These are phyloP conservation scores for Ustilago bromivora DNA, from an alignment of 1,284 basidiomycete genomes.

Conservation along the genomic window DNA sequence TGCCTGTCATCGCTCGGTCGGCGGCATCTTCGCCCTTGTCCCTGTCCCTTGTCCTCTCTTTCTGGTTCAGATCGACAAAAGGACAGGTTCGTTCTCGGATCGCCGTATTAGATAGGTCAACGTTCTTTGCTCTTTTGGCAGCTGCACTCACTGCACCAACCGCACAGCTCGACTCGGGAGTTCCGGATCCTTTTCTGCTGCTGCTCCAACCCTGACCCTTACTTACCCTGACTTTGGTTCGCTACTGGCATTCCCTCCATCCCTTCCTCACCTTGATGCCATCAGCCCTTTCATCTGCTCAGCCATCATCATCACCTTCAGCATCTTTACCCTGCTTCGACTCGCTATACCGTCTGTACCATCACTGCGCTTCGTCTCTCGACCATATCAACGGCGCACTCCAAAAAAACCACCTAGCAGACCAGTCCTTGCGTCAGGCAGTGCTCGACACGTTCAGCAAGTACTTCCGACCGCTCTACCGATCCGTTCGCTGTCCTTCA, in stretches of 20 bases:
- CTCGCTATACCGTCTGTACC: constrained; percentile 2
- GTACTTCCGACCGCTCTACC: neutral
- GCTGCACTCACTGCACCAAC: neutral
- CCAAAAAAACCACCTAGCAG: neutral
- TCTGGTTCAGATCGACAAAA: neutral
- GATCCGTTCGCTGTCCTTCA: neutral
- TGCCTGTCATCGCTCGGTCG: constrained; percentile 19
- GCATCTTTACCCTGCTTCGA: neutral
- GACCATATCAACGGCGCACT: neutral
- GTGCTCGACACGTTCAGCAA: neutral
- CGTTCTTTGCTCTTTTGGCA: constrained; percentile 2
- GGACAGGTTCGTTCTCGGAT: constrained; percentile 8
- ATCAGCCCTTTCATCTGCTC: neutral
- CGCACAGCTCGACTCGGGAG: constrained; percentile 26
- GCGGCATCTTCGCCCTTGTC: constrained; percentile 23
- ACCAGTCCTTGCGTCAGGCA: neutral
- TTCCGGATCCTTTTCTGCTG: constrained; percentile 36
- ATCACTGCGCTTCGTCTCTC: neutral
- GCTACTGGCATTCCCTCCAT: neutral
- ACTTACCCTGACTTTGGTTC: neutral
- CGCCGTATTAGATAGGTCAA: constrained; percentile 14
- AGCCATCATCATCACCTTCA: constrained; percentile 2
- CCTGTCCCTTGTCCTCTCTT: constrained; percentile 2
- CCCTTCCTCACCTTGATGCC: neutral
- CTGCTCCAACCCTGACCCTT: neutral